A percentile compares a stretch with the other conserved stretches of the same genome.
Conservation (phyloP, 164 flowering plant species). For the Hamamelis virginiana region DNA sequence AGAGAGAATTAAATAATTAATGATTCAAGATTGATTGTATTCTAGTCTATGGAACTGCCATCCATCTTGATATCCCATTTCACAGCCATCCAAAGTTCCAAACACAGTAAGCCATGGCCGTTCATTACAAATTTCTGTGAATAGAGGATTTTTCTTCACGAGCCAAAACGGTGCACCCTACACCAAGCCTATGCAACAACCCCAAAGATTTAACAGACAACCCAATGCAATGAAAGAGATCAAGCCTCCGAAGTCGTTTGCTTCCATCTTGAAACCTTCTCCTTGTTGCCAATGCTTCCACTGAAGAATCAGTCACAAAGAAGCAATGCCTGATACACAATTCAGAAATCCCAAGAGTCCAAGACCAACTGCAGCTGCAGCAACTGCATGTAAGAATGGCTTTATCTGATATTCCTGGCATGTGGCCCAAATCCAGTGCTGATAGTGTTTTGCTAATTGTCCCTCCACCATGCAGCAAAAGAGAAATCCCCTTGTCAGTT, state of each 20-base stretch:
- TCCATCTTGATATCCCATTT: constrained; percentile 49
- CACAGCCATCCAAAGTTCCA: constrained; percentile 48
- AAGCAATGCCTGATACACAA: constrained; percentile 37
- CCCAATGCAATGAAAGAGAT: constrained; percentile 37
- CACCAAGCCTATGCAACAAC: constrained; percentile 42
- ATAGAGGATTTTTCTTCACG: constrained; percentile 8
- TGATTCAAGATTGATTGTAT: too few species aligned
- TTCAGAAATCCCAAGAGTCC: constrained; percentile 29
- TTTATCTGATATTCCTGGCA: constrained; percentile 44
- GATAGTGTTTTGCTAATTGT: constrained; percentile 29
- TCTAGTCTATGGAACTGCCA: constrained; percentile 32
- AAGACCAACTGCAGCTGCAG: constrained; percentile 10
- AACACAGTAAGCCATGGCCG: constrained; percentile 46
- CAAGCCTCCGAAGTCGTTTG: constrained; percentile 33
- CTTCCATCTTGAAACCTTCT: constrained; percentile 11
- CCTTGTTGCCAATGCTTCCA: constrained; percentile 27
- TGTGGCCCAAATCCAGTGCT: constrained; percentile 38
- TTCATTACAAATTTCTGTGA: constrained; percentile 6
- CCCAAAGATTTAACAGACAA: constrained; percentile 21
- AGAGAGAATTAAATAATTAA: too few species aligned
- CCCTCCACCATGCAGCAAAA: constrained; percentile 26
- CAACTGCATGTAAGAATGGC: constrained; percentile 24
- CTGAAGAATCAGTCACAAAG: constrained; percentile 35
- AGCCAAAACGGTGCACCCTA: constrained; percentile 28
- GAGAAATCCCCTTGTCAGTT: constrained; percentile 41